phyloP scores from a whole-genome alignment of 2,329 filamentous ascomycete genomes.

The Didymella pomorum region DNA sequence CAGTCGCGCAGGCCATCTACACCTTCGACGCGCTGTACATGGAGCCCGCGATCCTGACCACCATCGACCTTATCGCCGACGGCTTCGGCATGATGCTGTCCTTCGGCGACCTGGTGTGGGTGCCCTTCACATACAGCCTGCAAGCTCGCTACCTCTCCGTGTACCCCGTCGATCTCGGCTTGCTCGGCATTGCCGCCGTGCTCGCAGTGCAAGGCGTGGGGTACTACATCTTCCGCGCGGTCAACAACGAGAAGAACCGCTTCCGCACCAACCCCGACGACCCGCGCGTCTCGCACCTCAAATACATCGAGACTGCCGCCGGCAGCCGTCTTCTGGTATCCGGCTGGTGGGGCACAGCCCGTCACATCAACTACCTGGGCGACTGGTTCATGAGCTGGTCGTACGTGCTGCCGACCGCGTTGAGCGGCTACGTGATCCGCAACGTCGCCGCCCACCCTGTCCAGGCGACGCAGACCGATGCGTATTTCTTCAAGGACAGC shows the following conservation, averaged over 20 bases:
- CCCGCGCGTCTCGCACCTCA: constrained; percentile 78
- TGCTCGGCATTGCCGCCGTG: constrained; percentile 69
- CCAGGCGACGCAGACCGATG: constrained; percentile 56
- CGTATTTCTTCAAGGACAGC: constrained; percentile 62
- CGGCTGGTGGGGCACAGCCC: constrained; percentile 91
- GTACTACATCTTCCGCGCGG: constrained; percentile 92
- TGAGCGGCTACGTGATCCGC: constrained; percentile 80
- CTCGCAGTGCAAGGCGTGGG: constrained; percentile 72
- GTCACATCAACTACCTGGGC: constrained; percentile 95
- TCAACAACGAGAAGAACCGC: constrained; percentile 93
- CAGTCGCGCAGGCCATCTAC: constrained; percentile 80
- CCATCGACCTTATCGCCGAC: constrained; percentile 92
- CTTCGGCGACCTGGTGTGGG: constrained; percentile 92
- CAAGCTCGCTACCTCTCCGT: constrained; percentile 85
- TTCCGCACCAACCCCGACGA: constrained; percentile 90
- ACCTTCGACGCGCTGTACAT: constrained; percentile 85
- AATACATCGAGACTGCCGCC: constrained; percentile 83
- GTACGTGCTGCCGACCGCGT: constrained; percentile 84
- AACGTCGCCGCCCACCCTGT: constrained; percentile 52
- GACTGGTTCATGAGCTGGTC: constrained; percentile 96
- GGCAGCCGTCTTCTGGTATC: constrained; percentile 83
- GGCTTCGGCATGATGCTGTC: constrained; percentile 95
- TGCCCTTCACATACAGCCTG: constrained; percentile 86
- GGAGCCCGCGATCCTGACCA: constrained; percentile 88
- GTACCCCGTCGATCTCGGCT: constrained; percentile 81